Base-by-base conservation (phyloP, 2,329 filamentous ascomycete genomes). In the Ophiosphaerella narmari region DNA sequence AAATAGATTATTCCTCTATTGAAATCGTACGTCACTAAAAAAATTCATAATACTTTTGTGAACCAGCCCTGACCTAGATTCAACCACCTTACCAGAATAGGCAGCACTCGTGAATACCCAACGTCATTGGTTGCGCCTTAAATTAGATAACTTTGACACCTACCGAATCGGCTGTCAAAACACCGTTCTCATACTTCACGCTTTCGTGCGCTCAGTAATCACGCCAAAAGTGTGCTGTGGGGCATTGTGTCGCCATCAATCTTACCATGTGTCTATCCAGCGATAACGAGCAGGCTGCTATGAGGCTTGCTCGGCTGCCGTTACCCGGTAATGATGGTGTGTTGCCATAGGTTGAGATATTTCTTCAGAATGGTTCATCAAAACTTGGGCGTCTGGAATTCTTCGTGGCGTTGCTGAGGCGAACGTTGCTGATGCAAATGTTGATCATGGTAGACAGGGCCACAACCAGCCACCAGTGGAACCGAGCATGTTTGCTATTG, bases 341-440 rank as follows among this genome's bases (percentile, higher is more conserved):
- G 39, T 37, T 26, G 29, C 44, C 29, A 47, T 35, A 43, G 43
- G 48, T 14, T 14, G 34, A 40, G 44, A 41, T 31, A n/a, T 39
- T 16, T 12, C 43, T 18, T 33, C 3, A 29, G 14, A 2, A 16
- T 34, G 7, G 16, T 29, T 29, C 11, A 29, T 29, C 11, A 29
- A 29, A 6, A 7, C 6, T 11, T 7, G 16, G 37, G 47, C 47
- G 47, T 16, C 7, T 7, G 9, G 9, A 13, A 23, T 36, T 14
- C 24, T 7, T 26, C 14, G 34, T 7, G 36, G 43, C 43, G 43
- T 14, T 24, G 43, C 36, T 46, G 36, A 39, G 11, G n/a, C 9
- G 23, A 18, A 34, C 18, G 24, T 24, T 38, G 13, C n/a, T 13
- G 24, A 21, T 38, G 24, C 2, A 24, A 33, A 33, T 23, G 29